phyloP scores from a whole-genome alignment of 208 protist species.

The Porcisia deanei region DNA sequence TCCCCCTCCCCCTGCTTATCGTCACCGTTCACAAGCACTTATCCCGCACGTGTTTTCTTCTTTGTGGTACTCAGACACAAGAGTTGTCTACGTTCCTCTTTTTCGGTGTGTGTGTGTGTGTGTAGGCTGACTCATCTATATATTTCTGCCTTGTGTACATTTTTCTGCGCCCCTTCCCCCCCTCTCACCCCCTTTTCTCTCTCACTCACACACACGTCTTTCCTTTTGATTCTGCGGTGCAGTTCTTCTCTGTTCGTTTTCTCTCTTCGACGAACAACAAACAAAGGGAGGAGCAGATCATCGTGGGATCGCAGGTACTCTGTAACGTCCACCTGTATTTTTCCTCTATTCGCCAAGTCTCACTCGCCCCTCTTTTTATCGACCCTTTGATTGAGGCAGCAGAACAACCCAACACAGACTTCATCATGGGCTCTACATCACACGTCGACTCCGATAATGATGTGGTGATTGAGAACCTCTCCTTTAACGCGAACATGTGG shows the following conservation, averaged over 20 bases:
- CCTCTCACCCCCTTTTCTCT: no score
- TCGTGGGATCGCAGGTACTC: no score
- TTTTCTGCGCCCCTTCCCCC: no score
- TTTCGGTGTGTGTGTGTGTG: slow-evolving; percentile 3
- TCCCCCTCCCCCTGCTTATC: background rate
- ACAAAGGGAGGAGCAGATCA: no score
- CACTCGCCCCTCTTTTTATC: background rate
- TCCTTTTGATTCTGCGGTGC: background rate
- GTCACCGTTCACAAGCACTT: background rate
- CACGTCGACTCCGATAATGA: slow-evolving; percentile 28
- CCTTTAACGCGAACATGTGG: slow-evolving; percentile 39
- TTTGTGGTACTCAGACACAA: no score
- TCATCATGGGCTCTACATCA: slow-evolving; percentile 7
- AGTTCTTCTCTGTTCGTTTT: no score
- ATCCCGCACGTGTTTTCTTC: no score
- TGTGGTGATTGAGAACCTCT: slow-evolving; percentile 38
- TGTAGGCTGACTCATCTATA: background rate
- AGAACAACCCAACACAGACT: no score
- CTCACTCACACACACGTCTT: background rate
- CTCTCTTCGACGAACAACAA: no score
- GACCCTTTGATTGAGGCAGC: background rate
- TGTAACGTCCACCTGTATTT: no score
- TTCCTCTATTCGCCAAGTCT: no score
- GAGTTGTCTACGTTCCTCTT: no score
- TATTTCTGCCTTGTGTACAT: background rate